Evolutionary conservation across 2,329 filamentous ascomycete genomes (phyloP).

Genomic region (Verticillium zaregamsianum): DNA sequence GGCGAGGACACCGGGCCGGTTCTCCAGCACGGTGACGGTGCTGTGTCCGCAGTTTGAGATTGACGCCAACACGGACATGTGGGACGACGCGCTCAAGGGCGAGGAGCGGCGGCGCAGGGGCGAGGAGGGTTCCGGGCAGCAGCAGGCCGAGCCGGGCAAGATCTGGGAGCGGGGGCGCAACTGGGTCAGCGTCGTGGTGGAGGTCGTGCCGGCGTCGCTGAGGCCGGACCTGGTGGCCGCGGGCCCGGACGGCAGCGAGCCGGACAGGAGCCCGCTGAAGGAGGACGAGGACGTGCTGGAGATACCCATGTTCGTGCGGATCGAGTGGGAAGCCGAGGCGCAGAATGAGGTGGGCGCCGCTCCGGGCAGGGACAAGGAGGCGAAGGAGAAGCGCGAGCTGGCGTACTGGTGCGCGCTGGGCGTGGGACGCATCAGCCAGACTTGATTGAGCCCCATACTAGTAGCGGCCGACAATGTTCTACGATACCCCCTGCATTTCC

Average conservation of each 20-base stretch:
- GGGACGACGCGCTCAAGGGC: constrained; percentile 79
- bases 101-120: constrained; percentile 32
- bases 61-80: constrained; percentile 83
- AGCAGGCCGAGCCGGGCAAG: constrained; percentile 80
- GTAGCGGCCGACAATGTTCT: neutral
- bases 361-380: constrained; percentile 44
- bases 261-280: constrained; percentile 42
- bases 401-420: constrained; percentile 96
- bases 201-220: constrained; percentile 69
- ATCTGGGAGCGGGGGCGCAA: constrained; percentile 94
- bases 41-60: constrained; percentile 93
- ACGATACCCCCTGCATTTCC: neutral
- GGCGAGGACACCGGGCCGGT: constrained; percentile 69
- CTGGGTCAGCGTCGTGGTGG: constrained; percentile 90
- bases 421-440: constrained; percentile 70
- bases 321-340: constrained; percentile 81
- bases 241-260: constrained; percentile 16
- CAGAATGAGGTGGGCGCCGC: constrained; percentile 59
- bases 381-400: constrained; percentile 76
- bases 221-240: constrained; percentile 30
- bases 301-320: constrained; percentile 88
- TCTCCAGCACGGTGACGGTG: constrained; percentile 79
- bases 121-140: constrained; percentile 35
- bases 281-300: constrained; percentile 68
- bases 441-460: constrained; percentile 10